Evolutionary conservation across 805 yeast genomes (phyloP).

Genomic region (Yamadazyma insecticola): DNA sequence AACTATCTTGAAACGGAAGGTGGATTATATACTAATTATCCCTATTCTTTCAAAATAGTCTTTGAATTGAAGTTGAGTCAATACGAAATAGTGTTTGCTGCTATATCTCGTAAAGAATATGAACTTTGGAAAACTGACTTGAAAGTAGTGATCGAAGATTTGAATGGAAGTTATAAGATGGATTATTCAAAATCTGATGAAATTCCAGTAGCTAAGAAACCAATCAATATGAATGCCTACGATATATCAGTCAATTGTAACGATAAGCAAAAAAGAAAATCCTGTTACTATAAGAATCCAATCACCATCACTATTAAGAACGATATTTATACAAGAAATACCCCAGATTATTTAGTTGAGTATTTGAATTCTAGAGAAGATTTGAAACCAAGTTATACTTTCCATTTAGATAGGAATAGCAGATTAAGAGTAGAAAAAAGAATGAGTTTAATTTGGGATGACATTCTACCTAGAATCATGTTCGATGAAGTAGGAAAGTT

Average conservation of each 20-base stretch:
- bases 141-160: slow-evolving; percentile 15
- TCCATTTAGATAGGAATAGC: slow-evolving; percentile 5
- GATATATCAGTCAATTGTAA: slow-evolving; percentile 9
- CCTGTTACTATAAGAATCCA: slow-evolving; percentile 8
- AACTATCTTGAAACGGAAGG: slow-evolving; percentile 20
- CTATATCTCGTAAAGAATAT: slow-evolving; percentile 24
- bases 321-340: slow-evolving; percentile 1
- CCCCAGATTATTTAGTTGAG: background rate
- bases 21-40: slow-evolving; percentile 27
- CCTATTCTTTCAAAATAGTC: slow-evolving; percentile 35
- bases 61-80: slow-evolving; percentile 41
- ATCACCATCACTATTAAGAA: slow-evolving; percentile 6
- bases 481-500: slow-evolving; percentile 3
- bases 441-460: slow-evolving; percentile 9
- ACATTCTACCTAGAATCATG: slow-evolving; percentile 5
- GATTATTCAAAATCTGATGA: slow-evolving; percentile 10
- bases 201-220: slow-evolving; percentile 10
- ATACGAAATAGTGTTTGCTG: slow-evolving; percentile 38
- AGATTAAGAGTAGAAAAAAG: slow-evolving; percentile 9
- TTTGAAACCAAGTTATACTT: slow-evolving; percentile 1
- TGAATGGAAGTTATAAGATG: slow-evolving; percentile 23
- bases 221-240: slow-evolving; percentile 15
- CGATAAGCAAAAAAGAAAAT: background rate
- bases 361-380: slow-evolving; percentile 3
- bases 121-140: slow-evolving; percentile 37